Conservation (phyloP, 257 asterid species). For the Fraxinus cuspidata region DNA sequence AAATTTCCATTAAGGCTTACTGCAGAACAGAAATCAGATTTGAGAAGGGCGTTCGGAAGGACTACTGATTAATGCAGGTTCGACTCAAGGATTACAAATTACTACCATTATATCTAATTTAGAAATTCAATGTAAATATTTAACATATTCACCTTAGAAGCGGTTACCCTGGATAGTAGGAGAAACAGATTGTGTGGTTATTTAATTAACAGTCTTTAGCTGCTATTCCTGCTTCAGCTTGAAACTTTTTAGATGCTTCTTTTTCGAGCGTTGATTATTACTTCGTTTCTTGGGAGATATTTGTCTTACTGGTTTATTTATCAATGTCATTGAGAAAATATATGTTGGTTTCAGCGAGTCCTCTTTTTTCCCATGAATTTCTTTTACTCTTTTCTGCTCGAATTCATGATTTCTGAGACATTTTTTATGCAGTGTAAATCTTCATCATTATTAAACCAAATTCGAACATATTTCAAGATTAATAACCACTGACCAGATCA, state of each 20-base stretch:
- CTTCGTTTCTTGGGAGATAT: slow-evolving; percentile 1
- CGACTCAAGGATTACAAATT: slow-evolving; percentile 13
- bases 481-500: neutral
- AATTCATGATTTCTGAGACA: neutral
- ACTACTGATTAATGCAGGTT: slow-evolving; percentile 32
- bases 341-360: neutral
- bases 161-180: slow-evolving; percentile 57
- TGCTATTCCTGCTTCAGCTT: slow-evolving; percentile 30
- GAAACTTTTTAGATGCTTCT: slow-evolving; percentile 21
- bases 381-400: neutral
- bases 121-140: slow-evolving; percentile 52
- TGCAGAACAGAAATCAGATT: slow-evolving; percentile 73
- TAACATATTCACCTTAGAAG: slow-evolving; percentile 44
- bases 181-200: slow-evolving; percentile 25
- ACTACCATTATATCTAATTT: slow-evolving; percentile 28
- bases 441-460: neutral
- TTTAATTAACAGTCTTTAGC: slow-evolving; percentile 36
- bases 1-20: slow-evolving; percentile 81
- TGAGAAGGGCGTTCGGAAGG: slow-evolving; percentile 76
- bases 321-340: neutral
- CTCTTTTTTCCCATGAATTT: neutral
- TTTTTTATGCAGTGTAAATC: neutral
- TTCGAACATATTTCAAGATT: neutral
- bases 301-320: slow-evolving; percentile 5
- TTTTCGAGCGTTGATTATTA: slow-evolving; percentile 2